Percentiles rank a stretch among this genome's conserved stretches.
phyloP scores from a whole-genome alignment of 2,329 filamentous ascomycete species.

The Dactylellina leptospora region DNA sequence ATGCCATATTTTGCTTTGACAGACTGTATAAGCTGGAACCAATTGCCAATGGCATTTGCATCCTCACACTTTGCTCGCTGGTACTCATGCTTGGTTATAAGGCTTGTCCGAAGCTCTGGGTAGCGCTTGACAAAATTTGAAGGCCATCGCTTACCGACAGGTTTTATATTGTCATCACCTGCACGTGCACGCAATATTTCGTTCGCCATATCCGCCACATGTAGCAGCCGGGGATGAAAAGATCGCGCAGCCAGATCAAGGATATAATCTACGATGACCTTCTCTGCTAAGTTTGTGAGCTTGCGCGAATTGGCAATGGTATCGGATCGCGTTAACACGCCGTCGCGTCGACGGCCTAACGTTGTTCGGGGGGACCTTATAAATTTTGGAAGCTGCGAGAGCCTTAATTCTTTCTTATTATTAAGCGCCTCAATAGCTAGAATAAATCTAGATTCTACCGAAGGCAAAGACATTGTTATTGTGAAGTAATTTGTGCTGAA shows the following conservation, averaged over 20 bases:
- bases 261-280: constrained; percentile 9
- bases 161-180: not conserved
- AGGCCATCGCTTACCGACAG: constrained; percentile 6
- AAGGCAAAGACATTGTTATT: constrained; percentile 14
- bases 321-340: not conserved
- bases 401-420: constrained; percentile 1
- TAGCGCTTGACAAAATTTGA: constrained; percentile 2
- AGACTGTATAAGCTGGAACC: not conserved
- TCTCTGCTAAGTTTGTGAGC: constrained; percentile 2
- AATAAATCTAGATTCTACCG: constrained; percentile 4
- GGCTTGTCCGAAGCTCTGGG: constrained; percentile 6
- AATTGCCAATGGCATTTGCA: not conserved
- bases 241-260: not conserved
- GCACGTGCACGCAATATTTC: constrained; percentile 5
- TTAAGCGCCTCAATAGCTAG: constrained; percentile 7
- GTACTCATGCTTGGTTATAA: constrained; percentile 1
- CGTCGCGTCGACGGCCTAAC: constrained; percentile 1
- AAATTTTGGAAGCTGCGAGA: constrained; percentile 11
- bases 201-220: constrained; percentile 6
- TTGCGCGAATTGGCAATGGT: constrained; percentile 7
- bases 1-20: not conserved
- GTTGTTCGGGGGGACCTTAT: constrained; percentile 6
- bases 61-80: constrained; percentile 7
- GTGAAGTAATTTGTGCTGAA: constrained; percentile 3
- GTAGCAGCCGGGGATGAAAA: constrained; percentile 1